These are phyloP conservation scores for Coemansia sp. DNA, from an alignment of 192 early-diverging fungal species.

Conservation along the genomic window DNA sequence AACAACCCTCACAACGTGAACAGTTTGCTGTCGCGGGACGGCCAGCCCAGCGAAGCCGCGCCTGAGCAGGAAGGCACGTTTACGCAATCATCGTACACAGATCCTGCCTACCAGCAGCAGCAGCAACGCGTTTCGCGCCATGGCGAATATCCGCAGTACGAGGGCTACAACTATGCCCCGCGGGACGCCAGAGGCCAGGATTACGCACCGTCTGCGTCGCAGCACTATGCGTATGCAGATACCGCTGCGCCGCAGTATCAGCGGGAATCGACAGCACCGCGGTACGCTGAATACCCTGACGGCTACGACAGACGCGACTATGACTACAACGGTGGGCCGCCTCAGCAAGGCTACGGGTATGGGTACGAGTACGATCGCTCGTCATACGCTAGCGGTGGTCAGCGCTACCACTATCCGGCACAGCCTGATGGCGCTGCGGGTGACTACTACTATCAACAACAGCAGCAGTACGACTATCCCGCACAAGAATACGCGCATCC, in stretches of 20 bases:
- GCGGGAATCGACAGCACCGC: constrained; percentile 3
- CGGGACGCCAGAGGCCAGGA: constrained; percentile 15
- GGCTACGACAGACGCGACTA: constrained; percentile 30
- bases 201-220: constrained; percentile 13
- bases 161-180: constrained; percentile 24
- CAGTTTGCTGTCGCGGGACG: constrained; percentile 37
- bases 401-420: constrained; percentile 8
- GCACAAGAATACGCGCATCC: constrained; percentile 8
- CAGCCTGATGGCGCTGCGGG: constrained; percentile 10
- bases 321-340: constrained; percentile 18
- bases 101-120: constrained; percentile 14
- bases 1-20: constrained; percentile 42
- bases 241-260: constrained; percentile 6
- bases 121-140: background rate
- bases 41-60: constrained; percentile 1
- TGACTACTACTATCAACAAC: constrained; percentile 34
- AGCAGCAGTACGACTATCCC: constrained; percentile 11
- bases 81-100: constrained; percentile 14
- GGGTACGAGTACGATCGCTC: constrained; percentile 28
- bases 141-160: constrained; percentile 28
- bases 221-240: constrained; percentile 25
- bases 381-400: constrained; percentile 15
- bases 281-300: constrained; percentile 39
- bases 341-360: constrained; percentile 29
- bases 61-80: constrained; percentile 22